Base-by-base conservation (phyloP, 1,284 basidiomycete species). In the Puccinia coronata region DNA sequence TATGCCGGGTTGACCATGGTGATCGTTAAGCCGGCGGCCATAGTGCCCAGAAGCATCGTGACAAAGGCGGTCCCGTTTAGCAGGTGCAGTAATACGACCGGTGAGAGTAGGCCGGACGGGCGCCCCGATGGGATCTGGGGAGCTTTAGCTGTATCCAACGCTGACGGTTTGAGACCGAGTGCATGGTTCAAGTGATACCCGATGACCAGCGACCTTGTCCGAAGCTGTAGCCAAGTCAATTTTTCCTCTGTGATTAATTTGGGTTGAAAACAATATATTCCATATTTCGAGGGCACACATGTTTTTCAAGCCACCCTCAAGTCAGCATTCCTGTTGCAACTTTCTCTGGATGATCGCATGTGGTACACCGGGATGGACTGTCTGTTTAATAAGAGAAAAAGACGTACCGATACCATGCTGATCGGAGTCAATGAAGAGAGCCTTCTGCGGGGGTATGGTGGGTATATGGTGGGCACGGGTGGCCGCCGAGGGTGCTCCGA, bases 61-160 rank as follows among this genome's bases (percentile, higher is more conserved):
- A 84, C 83, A 82, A 85, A 87, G 3, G 84, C 83, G 16, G 87
- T 83, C 69, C 85, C 86, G 70, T 87, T 87, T 80, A 87, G 86
- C 4, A 87, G 83, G 82, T 87, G 86, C 6, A 87, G 80, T 14
- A 87, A 83, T 3, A 87, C 83, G 36, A 85, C 84, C 16, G 86
- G 85, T n/a, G 72, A 74, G 18, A 74, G 51, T 23, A 74, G 36
- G 55, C 51, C 25, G 34, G 31, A 57, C 18, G 72, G 31, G 14
- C 36, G 39, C 23, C 12, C 34, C 20, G 51, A 31, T 23, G 20
- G 34, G 16, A 11, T 18, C 23, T 49, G 23, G 31, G 53, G 2
- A 31, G 36, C 51, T 11, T 43, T 57, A 3, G 25, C 4, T 4
- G 41, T 16, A 23, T n/a, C 34, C 25, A 47, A 18, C n/a, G 43